Evolutionary conservation across 306 rosid genomes (phyloP), one percentile per base, ranked within the genome.

Genomic region (Cyamopsis tetragonoloba): DNA sequence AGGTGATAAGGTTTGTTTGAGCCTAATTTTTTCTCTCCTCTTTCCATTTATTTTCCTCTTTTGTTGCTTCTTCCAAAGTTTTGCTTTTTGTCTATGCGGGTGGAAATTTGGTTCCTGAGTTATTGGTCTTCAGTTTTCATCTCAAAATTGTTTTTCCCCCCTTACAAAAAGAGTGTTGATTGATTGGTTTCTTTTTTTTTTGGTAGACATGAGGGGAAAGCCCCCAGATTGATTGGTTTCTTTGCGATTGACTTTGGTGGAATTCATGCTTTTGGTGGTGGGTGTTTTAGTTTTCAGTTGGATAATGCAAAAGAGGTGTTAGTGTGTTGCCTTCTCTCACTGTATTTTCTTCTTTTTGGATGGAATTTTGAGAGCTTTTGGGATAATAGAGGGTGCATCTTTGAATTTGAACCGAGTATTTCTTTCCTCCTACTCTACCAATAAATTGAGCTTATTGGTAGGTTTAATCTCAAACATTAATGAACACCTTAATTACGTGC

Each of bases 1-100:
- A 87, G 98, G 98, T 81, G 98, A 87, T 72, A 92, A 89, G 98
- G 96, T 92, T 77, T 76, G 96, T 32, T 6, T 14, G 10, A 74
- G 11, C 80, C 72, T 47, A 13, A 61, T 50, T 42, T 43, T n/a
- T 7, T 79, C 39, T 13, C 2, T 58, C 2, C 47, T 13, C 8
- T n/a, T 57, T 14, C 1, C 4, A 2, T 1, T 9, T 7, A 11
- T n/a, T 18, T 10, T 7, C 54, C 6, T 4, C 10, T 54, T n/a
- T 17, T 41, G 7, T 62, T 19, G 18, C 6, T 50, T 3, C 14
- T 28, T 6, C 6, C 9, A 2, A 54, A 35, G 31, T 62, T 23
- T 67, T 62, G 44, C 37, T 27, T 57, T 59, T 1, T 18, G 41
- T 37, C 23, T 57, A 2, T 46, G 42, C 46, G 14, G 18, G 53